Percentiles rank a stretch among this genome's conserved stretches.
Evolutionary conservation across 2,329 filamentous ascomycete species (phyloP).

Genomic region (Myotisia sp.): DNA sequence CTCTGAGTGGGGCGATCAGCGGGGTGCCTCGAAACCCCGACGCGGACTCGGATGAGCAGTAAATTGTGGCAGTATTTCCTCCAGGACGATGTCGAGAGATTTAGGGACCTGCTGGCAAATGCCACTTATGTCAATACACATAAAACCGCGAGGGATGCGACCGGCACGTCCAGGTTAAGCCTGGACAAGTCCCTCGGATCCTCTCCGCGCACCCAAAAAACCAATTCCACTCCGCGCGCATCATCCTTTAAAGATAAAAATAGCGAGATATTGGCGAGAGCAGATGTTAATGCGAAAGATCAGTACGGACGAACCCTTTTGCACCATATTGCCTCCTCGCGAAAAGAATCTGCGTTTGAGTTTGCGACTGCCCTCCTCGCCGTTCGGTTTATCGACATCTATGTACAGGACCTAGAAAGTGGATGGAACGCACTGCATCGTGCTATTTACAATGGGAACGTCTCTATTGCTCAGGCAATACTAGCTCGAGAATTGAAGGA

Average conservation of each 20-base stretch:
- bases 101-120: conserved; percentile 73
- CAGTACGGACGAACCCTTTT: conserved; percentile 67
- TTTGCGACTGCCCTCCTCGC: conserved; percentile 72
- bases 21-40: no score
- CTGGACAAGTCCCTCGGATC: conserved; percentile 19
- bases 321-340: conserved; percentile 68
- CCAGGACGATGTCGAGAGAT: conserved; percentile 93
- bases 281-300: conserved; percentile 76
- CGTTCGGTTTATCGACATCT: conserved; percentile 70
- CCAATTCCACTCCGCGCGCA: no score
- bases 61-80: conserved; percentile 93
- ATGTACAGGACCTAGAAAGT: conserved; percentile 75
- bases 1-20: no score
- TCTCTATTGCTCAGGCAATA: conserved; percentile 68
- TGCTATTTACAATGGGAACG: conserved; percentile 78
- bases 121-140: conserved; percentile 40
- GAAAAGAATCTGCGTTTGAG: conserved; percentile 49
- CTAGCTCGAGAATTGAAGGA: conserved; percentile 63
- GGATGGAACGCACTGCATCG: conserved; percentile 93
- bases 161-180: conserved; percentile 19
- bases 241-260: no score
- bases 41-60: conserved; percentile 67
- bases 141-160: conserved; percentile 18
- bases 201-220: conserved; percentile 15
- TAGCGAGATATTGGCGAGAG: no score